Conservation (phyloP, 371 early-diverging fungal genomes). For the Mucor circinelloides region DNA sequence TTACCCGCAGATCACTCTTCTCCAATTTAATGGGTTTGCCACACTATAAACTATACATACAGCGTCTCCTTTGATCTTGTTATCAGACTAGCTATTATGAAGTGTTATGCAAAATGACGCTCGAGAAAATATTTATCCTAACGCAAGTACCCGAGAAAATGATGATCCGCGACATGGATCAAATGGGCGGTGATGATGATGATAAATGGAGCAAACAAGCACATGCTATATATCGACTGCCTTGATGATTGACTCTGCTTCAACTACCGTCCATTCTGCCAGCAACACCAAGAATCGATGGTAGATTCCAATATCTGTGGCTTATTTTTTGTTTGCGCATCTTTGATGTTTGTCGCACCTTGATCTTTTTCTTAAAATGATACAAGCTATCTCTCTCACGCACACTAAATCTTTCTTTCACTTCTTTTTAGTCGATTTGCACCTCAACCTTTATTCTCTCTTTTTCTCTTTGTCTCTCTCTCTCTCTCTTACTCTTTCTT, state of each 20-base stretch:
- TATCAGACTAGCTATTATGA: background rate
- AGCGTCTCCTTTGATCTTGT: background rate
- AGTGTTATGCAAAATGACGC: background rate
- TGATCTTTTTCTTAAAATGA: background rate
- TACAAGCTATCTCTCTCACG: background rate
- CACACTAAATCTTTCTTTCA: slow-evolving; percentile 4
- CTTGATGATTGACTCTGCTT: background rate
- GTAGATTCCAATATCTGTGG: background rate
- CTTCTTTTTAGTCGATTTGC: background rate
- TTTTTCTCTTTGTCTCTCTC: background rate
- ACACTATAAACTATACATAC: too few relatives aligned
- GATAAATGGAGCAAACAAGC: background rate
- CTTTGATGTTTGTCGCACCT: background rate
- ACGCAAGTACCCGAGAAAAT: background rate
- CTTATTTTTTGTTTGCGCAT: background rate
- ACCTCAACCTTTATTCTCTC: background rate
- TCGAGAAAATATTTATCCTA: background rate
- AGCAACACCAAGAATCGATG: background rate
- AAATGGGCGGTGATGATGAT: too few relatives aligned
- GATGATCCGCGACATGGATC: background rate
- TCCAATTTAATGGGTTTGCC: too few relatives aligned
- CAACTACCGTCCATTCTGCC: background rate
- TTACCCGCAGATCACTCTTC: background rate
- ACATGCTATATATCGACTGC: background rate
- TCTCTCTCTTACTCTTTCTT: background rate